Evolutionary conservation across 1,139 yeast genomes (phyloP).

Genomic region (Debaryomycetaceae sp.): DNA sequence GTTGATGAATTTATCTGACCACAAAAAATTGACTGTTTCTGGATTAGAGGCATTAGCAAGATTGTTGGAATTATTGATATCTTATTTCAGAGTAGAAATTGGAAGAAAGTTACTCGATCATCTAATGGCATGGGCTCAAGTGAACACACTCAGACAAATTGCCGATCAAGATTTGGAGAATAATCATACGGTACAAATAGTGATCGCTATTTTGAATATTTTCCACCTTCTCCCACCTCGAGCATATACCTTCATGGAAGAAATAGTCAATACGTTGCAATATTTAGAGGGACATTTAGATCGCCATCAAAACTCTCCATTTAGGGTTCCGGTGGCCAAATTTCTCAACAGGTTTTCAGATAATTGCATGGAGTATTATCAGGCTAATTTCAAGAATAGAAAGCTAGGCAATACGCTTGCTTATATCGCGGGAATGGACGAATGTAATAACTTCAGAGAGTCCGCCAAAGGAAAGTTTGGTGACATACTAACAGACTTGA

Average conservation of each 20-base stretch:
- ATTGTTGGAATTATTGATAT: slow-evolving; percentile 77
- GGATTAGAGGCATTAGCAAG: slow-evolving; percentile 92
- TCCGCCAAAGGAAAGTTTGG: slow-evolving; percentile 52
- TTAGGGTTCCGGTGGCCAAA: slow-evolving; percentile 86
- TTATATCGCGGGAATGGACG: slow-evolving; percentile 56
- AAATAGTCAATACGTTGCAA: slow-evolving; percentile 70
- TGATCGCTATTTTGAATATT: slow-evolving; percentile 85
- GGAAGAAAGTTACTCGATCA: slow-evolving; percentile 93
- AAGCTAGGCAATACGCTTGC: slow-evolving; percentile 66
- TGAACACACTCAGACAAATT: slow-evolving; percentile 65
- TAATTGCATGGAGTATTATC: slow-evolving; percentile 70
- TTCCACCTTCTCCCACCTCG: slow-evolving; percentile 90
- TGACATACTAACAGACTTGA: slow-evolving; percentile 32
- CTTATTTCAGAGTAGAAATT: slow-evolving; percentile 94
- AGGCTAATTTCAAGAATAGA: slow-evolving; percentile 63
- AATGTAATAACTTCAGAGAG: slow-evolving; percentile 55
- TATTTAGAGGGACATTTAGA: slow-evolving; percentile 80
- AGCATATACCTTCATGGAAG: slow-evolving; percentile 90
- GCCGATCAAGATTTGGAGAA: slow-evolving; percentile 74
- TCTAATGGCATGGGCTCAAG: slow-evolving; percentile 94
- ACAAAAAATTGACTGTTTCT: slow-evolving; percentile 80
- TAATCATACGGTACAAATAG: slow-evolving; percentile 78
- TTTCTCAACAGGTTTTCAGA: slow-evolving; percentile 80
- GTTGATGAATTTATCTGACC: slow-evolving; percentile 92
- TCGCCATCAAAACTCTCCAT: slow-evolving; percentile 84